Base-by-base conservation (phyloP, 805 yeast species). In the Sugiyamaella floridensis region DNA sequence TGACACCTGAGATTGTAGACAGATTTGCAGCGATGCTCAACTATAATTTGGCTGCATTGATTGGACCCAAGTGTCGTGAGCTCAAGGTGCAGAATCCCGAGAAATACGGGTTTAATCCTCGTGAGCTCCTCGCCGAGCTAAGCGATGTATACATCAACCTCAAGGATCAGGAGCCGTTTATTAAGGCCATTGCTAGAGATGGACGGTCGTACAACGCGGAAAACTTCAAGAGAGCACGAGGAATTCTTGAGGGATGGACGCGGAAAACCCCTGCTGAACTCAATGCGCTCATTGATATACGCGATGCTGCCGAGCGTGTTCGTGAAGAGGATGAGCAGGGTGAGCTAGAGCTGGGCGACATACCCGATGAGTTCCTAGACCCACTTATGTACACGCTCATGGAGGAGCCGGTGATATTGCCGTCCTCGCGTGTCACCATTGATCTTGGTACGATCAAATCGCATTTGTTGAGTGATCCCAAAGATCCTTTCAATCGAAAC, bases 351-450 rank as follows among this genome's bases (percentile, higher is more conserved):
- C 75, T 88, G 60, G 97, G 96, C 22, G 99, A 93, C 50, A 79
- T 87, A 15, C 99, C 99, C 0, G 99, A 93, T 66, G 98, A 93
- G 67, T 93, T 84, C 65, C 78, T 93, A 60, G 99, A 93, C 73
- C 99, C 99, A 12, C 78, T 93, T 62, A 92, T 93, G 98, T 93
- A 76, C 68, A 87, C 97, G 1, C 66, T 93, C 47, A 93, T 93
- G 99, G 86, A 83, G 60, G 95, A 93, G 66, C 99, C 99, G 0
- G 99, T 93, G 4, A 84, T 79, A n/a, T 76, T 93, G 61, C 99
- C 99, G 8, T 76, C 86, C 8, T 88, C 97, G 0, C 85, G 81
- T 58, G 80, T 90, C 16, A 81, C 83, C 47, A 88, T 93, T 61
- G 99, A 93, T 67, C 76, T 95, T 65, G 78, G 93, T 40, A 93